Evolutionary conservation across 768 basidiomycete genomes (phyloP).

Genomic region (Mycena filopes): DNA sequence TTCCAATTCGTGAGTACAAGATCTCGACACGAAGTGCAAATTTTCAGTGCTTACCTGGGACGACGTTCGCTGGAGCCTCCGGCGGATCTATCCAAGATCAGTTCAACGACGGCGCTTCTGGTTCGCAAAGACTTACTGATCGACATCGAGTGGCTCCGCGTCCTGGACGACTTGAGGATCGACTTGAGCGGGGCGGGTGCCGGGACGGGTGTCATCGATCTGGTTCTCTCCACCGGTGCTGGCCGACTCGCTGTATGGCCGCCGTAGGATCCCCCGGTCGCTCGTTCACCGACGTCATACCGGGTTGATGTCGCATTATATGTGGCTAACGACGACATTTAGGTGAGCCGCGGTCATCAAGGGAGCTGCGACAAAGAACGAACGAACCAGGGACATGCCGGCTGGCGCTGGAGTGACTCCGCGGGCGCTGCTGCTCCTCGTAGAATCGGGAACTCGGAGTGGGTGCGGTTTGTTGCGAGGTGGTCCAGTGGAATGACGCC

Average conservation of each 20-base stretch:
- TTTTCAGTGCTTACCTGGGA: neutral
- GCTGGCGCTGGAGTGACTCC: neutral
- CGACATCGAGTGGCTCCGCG: slow-evolving; percentile 14
- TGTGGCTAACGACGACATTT: neutral
- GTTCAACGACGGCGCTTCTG: neutral
- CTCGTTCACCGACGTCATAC: neutral
- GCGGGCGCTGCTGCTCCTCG: neutral
- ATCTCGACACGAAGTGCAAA: too few relatives aligned
- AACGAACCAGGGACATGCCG: neutral
- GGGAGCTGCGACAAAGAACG: neutral
- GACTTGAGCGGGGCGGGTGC: neutral
- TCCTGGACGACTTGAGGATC: slow-evolving; percentile 6
- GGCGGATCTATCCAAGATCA: neutral
- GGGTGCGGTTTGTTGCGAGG: too few relatives aligned
- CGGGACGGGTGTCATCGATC: slow-evolving; percentile 8
- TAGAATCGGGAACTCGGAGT: too few relatives aligned
- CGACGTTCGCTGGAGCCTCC: neutral
- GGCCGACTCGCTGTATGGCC: neutral
- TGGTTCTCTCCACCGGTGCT: neutral
- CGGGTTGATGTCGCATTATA: neutral
- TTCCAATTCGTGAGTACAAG: neutral
- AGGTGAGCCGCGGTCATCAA: neutral
- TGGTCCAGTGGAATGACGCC: neutral
- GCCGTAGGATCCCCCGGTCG: neutral
- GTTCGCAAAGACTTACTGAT: slow-evolving; percentile 4